Conservation (phyloP, 2,329 filamentous ascomycete species). For the Gremmenia infestans region DNA sequence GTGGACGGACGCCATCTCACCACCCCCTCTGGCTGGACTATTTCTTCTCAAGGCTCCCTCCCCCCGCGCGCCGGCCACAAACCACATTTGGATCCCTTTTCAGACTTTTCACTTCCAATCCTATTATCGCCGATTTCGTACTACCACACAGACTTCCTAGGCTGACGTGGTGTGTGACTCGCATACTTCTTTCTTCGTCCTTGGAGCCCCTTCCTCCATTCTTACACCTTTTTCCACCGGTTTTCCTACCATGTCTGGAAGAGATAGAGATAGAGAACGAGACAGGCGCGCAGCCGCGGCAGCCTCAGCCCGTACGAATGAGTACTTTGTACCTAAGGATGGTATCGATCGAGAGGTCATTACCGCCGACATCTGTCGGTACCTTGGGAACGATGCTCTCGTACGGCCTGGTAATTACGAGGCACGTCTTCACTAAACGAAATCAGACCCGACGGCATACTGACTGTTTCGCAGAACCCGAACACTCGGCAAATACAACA, state of each 20-base stretch:
- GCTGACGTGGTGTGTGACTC: slow-evolving; percentile 34
- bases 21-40: slow-evolving; percentile 17
- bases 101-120: slow-evolving; percentile 18
- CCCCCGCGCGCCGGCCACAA: slow-evolving; percentile 11
- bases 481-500: slow-evolving; percentile 55
- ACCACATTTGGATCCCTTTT: slow-evolving; percentile 15
- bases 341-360: slow-evolving; percentile 82
- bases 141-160: slow-evolving; percentile 23
- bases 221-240: slow-evolving; percentile 29
- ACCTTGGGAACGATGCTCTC: slow-evolving; percentile 76
- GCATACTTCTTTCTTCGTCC: slow-evolving; percentile 27
- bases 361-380: slow-evolving; percentile 78
- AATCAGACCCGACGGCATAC: slow-evolving; percentile 1
- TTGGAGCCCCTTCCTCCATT: slow-evolving; percentile 27
- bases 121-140: slow-evolving; percentile 17
- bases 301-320: slow-evolving; percentile 55
- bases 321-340: slow-evolving; percentile 76
- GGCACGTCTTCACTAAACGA: slow-evolving; percentile 44
- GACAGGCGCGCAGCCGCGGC: slow-evolving; percentile 29
- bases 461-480: slow-evolving; percentile 40
- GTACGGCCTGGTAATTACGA: slow-evolving; percentile 71
- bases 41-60: slow-evolving; percentile 25
- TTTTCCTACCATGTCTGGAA: slow-evolving; percentile 22
- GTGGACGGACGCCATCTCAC: slow-evolving; percentile 14
- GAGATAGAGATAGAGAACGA: slow-evolving; percentile 22